Evolutionary conservation across 768 basidiomycete species (phyloP).

Genomic region (Leucocoprinus leucothites): DNA sequence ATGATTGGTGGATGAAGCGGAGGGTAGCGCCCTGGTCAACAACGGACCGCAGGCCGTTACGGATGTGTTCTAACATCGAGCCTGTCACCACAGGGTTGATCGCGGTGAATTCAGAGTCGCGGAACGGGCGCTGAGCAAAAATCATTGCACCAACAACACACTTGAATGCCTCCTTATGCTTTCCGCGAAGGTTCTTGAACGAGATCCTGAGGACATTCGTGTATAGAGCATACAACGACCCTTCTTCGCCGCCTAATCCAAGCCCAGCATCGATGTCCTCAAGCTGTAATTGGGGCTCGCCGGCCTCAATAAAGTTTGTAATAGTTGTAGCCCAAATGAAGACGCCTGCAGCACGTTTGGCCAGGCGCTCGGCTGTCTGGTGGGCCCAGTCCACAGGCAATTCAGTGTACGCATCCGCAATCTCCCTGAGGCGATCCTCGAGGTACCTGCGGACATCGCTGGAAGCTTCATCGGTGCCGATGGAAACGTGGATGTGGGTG

Average conservation of each 20-base stretch:
- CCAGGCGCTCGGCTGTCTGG: constrained; percentile 20
- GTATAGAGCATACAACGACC: no score
- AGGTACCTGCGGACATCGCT: constrained; percentile 23
- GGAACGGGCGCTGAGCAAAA: constrained; percentile 20
- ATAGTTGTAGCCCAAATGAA: constrained; percentile 27
- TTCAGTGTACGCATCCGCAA: no score
- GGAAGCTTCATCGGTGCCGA: no score
- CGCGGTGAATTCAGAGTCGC: constrained; percentile 4
- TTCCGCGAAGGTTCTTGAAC: no score
- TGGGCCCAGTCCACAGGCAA: constrained; percentile 13
- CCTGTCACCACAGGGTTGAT: background rate
- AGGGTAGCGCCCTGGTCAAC: constrained; percentile 13
- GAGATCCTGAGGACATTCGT: no score
- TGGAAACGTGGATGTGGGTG: constrained; percentile 16
- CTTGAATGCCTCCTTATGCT: constrained; percentile 11
- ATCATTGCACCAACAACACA: constrained; percentile 19
- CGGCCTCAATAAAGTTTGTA: constrained; percentile 16
- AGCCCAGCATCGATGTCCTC: constrained; percentile 11
- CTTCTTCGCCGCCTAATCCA: no score
- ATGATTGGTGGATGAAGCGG: constrained; percentile 24
- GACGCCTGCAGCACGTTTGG: constrained; percentile 23
- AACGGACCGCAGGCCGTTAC: constrained; percentile 20
- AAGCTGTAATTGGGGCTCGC: constrained; percentile 16
- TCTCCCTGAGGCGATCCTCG: constrained; percentile 13
- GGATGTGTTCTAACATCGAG: constrained; percentile 16